These are phyloP conservation scores for Kitagawia praeruptora DNA, from an alignment of 129 eudicot species.

Conservation along the genomic window DNA sequence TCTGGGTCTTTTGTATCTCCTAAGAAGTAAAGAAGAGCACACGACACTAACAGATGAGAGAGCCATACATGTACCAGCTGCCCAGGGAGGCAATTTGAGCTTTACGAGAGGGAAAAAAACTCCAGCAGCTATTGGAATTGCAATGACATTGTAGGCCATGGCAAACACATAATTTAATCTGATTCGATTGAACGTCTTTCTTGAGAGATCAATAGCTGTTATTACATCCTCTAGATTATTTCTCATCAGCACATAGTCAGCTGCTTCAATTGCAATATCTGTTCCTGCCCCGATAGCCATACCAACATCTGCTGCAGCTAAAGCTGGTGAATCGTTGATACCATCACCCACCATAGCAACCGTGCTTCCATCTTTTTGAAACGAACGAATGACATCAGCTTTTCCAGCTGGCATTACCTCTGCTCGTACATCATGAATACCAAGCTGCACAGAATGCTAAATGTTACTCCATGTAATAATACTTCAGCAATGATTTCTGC, in stretches of 20 bases:
- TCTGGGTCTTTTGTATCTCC: slow-evolving; percentile 76
- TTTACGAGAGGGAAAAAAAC: slow-evolving; percentile 61
- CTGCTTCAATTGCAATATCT: slow-evolving; percentile 93
- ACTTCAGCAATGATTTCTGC: not conserved
- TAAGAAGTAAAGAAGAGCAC: slow-evolving; percentile 85
- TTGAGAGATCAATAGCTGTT: slow-evolving; percentile 29
- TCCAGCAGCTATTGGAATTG: slow-evolving; percentile 95
- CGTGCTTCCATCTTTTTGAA: slow-evolving; percentile 79
- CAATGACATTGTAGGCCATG: slow-evolving; percentile 76
- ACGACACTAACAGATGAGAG: slow-evolving; percentile 91
- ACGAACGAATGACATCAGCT: slow-evolving; percentile 79
- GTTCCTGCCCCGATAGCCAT: slow-evolving; percentile 99
- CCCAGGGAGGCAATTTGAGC: slow-evolving; percentile 93
- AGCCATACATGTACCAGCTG: slow-evolving; percentile 98
- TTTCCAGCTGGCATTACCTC: slow-evolving; percentile 97
- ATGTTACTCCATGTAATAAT: not conserved
- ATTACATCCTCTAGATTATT: slow-evolving; percentile 88
- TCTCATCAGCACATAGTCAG: slow-evolving; percentile 88
- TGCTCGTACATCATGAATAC: slow-evolving; percentile 74
- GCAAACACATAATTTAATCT: slow-evolving; percentile 78
- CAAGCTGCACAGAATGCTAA: slow-evolving; percentile 60
- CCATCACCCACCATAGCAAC: slow-evolving; percentile 99
- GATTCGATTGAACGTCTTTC: slow-evolving; percentile 79
- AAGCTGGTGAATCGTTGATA: slow-evolving; percentile 92
- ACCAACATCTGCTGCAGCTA: slow-evolving; percentile 95